Conservation (phyloP, 371 early-diverging fungal species). For the Syncephalastrum monosporum region DNA sequence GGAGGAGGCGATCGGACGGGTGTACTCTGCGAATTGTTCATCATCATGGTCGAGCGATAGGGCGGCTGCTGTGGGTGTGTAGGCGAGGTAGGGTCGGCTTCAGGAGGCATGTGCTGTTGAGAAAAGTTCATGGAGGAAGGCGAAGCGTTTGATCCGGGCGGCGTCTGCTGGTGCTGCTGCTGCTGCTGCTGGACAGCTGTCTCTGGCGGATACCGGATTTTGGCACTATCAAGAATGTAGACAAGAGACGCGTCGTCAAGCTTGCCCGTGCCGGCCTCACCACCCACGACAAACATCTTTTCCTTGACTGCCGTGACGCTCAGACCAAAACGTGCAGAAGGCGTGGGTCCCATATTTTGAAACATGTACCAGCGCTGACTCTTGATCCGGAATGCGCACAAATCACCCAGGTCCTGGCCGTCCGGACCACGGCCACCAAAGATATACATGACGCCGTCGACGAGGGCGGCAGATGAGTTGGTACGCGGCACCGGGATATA, state of each 20-base stretch:
- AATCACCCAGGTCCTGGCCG: slow-evolving; percentile 65
- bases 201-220: slow-evolving; percentile 34
- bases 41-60: slow-evolving; percentile 9
- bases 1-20: slow-evolving; percentile 17
- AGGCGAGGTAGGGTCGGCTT: slow-evolving; percentile 4
- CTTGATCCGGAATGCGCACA: slow-evolving; percentile 69
- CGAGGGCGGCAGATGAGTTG: slow-evolving; percentile 60
- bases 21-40: slow-evolving; percentile 20
- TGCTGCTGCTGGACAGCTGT: slow-evolving; percentile 18
- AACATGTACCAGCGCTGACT: slow-evolving; percentile 76
- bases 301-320: slow-evolving; percentile 65
- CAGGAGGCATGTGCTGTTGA: slow-evolving; percentile 6
- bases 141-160: background rate
- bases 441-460: slow-evolving; percentile 74
- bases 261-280: slow-evolving; percentile 51
- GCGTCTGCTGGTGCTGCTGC: background rate
- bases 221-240: slow-evolving; percentile 62
- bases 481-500: slow-evolving; percentile 66
- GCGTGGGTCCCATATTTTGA: slow-evolving; percentile 68
- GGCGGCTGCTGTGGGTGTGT: slow-evolving; percentile 18
- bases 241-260: slow-evolving; percentile 53
- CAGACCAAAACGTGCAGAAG: slow-evolving; percentile 64
- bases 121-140: slow-evolving; percentile 5
- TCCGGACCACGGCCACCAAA: slow-evolving; percentile 68
- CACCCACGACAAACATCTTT: slow-evolving; percentile 66